Percentiles rank a stretch among this genome's conserved stretches.
Evolutionary conservation across 2,329 filamentous ascomycete species (phyloP).

Genomic region (Botryotinia convoluta): DNA sequence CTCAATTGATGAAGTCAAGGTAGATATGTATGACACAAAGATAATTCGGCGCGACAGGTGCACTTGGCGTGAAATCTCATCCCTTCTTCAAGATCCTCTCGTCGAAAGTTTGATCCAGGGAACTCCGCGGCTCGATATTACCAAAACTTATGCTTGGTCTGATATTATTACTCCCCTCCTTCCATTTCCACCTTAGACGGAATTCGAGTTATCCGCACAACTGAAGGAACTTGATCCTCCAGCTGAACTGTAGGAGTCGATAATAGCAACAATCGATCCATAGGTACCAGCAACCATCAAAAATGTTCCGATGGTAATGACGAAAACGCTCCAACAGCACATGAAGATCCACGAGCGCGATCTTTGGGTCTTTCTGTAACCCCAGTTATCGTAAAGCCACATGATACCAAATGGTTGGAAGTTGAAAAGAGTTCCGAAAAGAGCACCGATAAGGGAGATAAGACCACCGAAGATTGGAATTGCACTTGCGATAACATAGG

Average conservation of each 20-base stretch:
- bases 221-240: neutral
- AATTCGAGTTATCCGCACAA: constrained; percentile 13
- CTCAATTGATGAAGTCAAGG: neutral
- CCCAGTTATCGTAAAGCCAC: constrained; percentile 18
- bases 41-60: neutral
- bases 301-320: constrained; percentile 1
- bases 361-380: neutral
- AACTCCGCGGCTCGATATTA: neutral
- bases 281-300: constrained; percentile 18
- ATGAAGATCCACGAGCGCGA: constrained; percentile 3
- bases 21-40: neutral
- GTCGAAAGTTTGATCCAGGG: neutral
- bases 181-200: neutral
- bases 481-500: constrained; percentile 51
- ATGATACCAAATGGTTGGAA: constrained; percentile 13
- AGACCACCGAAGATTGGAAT: constrained; percentile 53
- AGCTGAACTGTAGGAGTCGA: neutral
- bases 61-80: neutral
- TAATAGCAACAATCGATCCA: constrained; percentile 11
- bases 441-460: constrained; percentile 8
- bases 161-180: neutral
- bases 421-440: constrained; percentile 14
- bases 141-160: neutral
- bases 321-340: constrained; percentile 12
- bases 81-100: no score